Conservation (phyloP, 2,329 filamentous ascomycete genomes). For the Colletotrichum australisinense region DNA sequence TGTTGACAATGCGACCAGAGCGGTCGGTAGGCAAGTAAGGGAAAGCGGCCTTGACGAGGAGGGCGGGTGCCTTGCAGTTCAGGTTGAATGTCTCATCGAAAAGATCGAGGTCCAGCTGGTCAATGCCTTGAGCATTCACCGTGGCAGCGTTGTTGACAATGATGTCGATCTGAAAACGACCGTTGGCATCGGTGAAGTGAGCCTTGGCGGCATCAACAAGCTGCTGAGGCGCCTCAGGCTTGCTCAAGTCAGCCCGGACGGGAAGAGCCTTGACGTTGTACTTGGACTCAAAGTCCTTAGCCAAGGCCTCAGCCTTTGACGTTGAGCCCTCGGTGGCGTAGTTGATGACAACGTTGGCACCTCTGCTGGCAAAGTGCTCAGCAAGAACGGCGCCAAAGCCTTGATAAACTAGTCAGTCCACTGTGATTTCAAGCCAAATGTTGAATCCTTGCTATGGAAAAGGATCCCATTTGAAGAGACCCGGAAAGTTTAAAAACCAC, state of each 20-base stretch:
- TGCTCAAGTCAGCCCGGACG: constrained; percentile 78
- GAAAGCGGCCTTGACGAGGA: constrained; percentile 79
- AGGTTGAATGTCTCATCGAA: constrained; percentile 80
- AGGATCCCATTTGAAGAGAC: not conserved
- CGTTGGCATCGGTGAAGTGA: constrained; percentile 63
- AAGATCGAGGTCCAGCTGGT: constrained; percentile 57
- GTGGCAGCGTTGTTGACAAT: constrained; percentile 88
- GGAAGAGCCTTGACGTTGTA: constrained; percentile 69
- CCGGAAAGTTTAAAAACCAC: constrained; percentile 4
- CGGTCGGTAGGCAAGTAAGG: constrained; percentile 78
- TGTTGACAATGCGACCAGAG: constrained; percentile 65
- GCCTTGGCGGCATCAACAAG: constrained; percentile 70
- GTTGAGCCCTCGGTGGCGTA: constrained; percentile 65
- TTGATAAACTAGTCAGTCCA: constrained; percentile 45
- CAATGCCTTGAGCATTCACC: constrained; percentile 69
- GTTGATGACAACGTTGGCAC: constrained; percentile 75
- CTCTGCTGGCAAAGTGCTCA: constrained; percentile 78
- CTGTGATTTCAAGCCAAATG: no score
- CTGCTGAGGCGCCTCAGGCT: constrained; percentile 67
- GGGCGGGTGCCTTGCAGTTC: constrained; percentile 84
- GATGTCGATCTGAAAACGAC: constrained; percentile 78
- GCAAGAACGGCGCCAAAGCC: constrained; percentile 77
- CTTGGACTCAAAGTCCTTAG: constrained; percentile 56
- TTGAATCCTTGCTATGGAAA: not conserved
- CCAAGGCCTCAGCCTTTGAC: constrained; percentile 50